Percentiles rank a stretch among this genome's conserved stretches.
Evolutionary conservation across 1,139 yeast genomes (phyloP).

Genomic region (Candida freyschussii): DNA sequence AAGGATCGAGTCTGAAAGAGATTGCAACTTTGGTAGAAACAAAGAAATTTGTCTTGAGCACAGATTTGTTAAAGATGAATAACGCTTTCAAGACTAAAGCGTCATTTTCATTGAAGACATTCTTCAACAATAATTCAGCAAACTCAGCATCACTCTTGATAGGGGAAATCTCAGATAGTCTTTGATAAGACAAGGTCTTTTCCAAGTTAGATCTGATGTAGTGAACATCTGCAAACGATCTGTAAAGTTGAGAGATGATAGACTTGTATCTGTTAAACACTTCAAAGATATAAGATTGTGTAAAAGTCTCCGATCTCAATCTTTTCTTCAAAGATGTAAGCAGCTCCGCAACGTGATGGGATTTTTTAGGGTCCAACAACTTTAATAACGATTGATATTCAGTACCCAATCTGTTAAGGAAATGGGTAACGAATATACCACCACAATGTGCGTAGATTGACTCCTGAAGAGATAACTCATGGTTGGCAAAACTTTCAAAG

Average conservation of each 20-base stretch:
- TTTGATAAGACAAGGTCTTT: slow-evolving; percentile 85
- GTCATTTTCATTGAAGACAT: slow-evolving; percentile 77
- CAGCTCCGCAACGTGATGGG: slow-evolving; percentile 57
- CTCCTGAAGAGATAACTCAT: slow-evolving; percentile 88
- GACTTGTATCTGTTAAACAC: slow-evolving; percentile 68
- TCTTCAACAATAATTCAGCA: slow-evolving; percentile 58
- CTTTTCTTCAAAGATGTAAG: slow-evolving; percentile 80
- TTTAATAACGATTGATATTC: slow-evolving; percentile 72
- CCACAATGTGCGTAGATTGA: slow-evolving; percentile 93
- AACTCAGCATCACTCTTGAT: slow-evolving; percentile 75
- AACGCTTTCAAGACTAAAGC: slow-evolving; percentile 77
- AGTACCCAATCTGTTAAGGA: slow-evolving; percentile 88
- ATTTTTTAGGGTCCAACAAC: slow-evolving; percentile 57
- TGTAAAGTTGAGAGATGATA: slow-evolving; percentile 77
- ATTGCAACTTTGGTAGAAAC: slow-evolving; percentile 92
- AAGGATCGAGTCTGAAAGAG: slow-evolving; percentile 85
- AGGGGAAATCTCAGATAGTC: slow-evolving; percentile 72
- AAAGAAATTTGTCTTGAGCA: slow-evolving; percentile 91
- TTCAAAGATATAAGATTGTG: slow-evolving; percentile 78
- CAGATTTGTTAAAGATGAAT: slow-evolving; percentile 76
- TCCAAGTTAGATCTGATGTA: slow-evolving; percentile 56
- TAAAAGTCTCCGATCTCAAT: slow-evolving; percentile 88
- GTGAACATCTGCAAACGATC: slow-evolving; percentile 89
- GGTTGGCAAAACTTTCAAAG: slow-evolving; percentile 66
- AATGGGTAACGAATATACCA: slow-evolving; percentile 88